phyloP scores from a whole-genome alignment of 305 asterid genomes.

The Fraxinus xanthoxyloides region DNA sequence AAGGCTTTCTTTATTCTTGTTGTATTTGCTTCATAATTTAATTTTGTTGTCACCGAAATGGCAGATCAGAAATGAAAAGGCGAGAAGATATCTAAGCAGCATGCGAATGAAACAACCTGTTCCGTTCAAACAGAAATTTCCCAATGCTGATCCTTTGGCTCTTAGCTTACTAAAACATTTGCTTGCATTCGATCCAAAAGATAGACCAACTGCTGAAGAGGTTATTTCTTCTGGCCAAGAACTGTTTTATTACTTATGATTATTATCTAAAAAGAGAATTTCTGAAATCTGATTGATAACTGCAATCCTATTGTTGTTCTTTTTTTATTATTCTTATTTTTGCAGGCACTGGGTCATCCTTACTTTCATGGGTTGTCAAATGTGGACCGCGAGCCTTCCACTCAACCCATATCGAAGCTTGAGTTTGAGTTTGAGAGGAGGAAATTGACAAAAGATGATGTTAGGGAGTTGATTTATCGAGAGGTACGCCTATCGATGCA shows the following conservation, averaged over 20 bases:
- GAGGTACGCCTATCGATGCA: slow-evolving; percentile 49
- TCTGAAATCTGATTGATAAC: not conserved
- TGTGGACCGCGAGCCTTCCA: slow-evolving; percentile 79
- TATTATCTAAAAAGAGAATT: not conserved
- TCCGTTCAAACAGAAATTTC: slow-evolving; percentile 80
- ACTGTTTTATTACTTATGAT: slow-evolving; percentile 10
- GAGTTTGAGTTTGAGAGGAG: slow-evolving; percentile 97
- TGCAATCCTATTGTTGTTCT: not conserved
- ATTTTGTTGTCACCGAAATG: slow-evolving; percentile 33
- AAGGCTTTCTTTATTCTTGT: not conserved
- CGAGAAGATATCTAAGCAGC: slow-evolving; percentile 88
- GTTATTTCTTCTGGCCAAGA: slow-evolving; percentile 34
- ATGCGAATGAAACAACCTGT: slow-evolving; percentile 85
- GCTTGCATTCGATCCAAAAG: slow-evolving; percentile 96
- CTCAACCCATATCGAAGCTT: slow-evolving; percentile 86
- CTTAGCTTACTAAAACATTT: slow-evolving; percentile 74
- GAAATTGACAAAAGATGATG: slow-evolving; percentile 87
- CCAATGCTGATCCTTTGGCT: slow-evolving; percentile 81
- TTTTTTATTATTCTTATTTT: slow-evolving; percentile 8
- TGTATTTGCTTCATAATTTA: slow-evolving; percentile 15
- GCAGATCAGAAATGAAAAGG: slow-evolving; percentile 99
- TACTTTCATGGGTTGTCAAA: slow-evolving; percentile 79
- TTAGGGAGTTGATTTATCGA: slow-evolving; percentile 83
- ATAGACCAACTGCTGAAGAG: slow-evolving; percentile 90
- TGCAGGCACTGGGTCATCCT: slow-evolving; percentile 82